These are phyloP conservation scores for Rhodotorula glutinis DNA, from an alignment of 1,284 basidiomycete genomes.

Conservation along the genomic window DNA sequence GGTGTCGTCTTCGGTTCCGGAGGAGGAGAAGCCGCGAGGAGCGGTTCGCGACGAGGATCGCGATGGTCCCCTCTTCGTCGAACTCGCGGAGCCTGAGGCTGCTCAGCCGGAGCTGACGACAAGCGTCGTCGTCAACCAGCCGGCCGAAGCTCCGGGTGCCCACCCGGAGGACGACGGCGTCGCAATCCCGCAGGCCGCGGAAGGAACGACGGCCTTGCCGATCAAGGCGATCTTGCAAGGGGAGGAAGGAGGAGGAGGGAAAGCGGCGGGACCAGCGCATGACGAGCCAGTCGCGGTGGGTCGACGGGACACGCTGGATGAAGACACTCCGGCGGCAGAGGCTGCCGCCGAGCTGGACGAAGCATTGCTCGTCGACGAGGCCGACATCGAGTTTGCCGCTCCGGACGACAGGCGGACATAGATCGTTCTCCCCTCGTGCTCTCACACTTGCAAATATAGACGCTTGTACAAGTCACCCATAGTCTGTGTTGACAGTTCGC, in stretches of 20 bases:
- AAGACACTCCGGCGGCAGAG: no score
- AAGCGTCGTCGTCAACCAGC: slow-evolving; percentile 13
- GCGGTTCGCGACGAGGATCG: background rate
- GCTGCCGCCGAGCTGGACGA: no score
- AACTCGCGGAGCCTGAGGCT: background rate
- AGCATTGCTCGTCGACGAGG: background rate
- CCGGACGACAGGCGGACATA: background rate
- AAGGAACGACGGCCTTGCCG: slow-evolving; percentile 21
- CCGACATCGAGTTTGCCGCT: background rate
- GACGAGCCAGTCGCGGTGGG: background rate
- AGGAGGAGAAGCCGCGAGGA: background rate
- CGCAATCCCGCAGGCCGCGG: slow-evolving; percentile 30
- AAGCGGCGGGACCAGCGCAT: background rate
- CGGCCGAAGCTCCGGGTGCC: slow-evolving; percentile 3
- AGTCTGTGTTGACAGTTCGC: no score
- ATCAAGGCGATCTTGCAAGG: slow-evolving; percentile 17
- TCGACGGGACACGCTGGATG: background rate
- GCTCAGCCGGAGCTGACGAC: background rate
- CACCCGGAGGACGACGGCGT: slow-evolving; percentile 12
- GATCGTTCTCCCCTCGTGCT: no score
- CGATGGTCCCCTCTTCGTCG: slow-evolving; percentile 11
- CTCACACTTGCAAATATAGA: background rate
- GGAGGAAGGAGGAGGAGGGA: slow-evolving; percentile 10
- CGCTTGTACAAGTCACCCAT: no score
- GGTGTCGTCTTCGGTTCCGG: slow-evolving; percentile 8